phyloP scores from a whole-genome alignment of 2,329 filamentous ascomycete species.

The Fusarium sp. region DNA sequence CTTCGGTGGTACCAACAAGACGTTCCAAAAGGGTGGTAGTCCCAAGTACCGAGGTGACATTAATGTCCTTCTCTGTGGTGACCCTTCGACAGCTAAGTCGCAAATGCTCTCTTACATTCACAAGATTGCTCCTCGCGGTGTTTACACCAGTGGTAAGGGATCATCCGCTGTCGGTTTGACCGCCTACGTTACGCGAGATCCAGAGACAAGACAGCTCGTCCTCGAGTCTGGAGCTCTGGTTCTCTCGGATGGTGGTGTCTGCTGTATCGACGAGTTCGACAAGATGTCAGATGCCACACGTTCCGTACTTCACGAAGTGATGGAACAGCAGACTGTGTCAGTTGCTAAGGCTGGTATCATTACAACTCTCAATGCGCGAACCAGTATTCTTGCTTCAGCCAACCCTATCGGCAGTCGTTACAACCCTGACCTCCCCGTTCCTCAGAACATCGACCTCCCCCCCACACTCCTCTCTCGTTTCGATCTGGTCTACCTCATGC shows the following conservation, averaged over 20 bases:
- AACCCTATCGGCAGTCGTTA: conserved; percentile 99
- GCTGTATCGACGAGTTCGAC: conserved; percentile 87
- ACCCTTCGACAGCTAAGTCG: conserved; percentile 96
- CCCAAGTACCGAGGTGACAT: conserved; percentile 97
- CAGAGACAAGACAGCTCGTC: conserved; percentile 82
- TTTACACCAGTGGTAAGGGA: conserved; percentile 85
- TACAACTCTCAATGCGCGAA: conserved; percentile 94
- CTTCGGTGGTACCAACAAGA: conserved; percentile 98
- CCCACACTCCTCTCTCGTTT: conserved; percentile 96
- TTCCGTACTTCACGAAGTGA: conserved; percentile 86
- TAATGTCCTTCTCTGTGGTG: conserved; percentile 95
- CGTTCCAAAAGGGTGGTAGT: conserved; percentile 94
- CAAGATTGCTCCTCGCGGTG: conserved; percentile 91
- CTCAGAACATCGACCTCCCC: conserved; percentile 97
- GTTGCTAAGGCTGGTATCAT: conserved; percentile 94
- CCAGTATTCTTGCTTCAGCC: conserved; percentile 94
- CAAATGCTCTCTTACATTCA: conserved; percentile 95
- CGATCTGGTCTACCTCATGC: conserved; percentile 94
- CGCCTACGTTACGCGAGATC: conserved; percentile 83
- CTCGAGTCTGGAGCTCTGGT: conserved; percentile 84
- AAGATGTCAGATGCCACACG: conserved; percentile 85
- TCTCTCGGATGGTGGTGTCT: conserved; percentile 83
- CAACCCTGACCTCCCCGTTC: conserved; percentile 93
- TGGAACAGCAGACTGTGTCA: conserved; percentile 88
- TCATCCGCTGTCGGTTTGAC: conserved; percentile 85